Evolutionary conservation across 495 filamentous ascomycete species (phyloP).

Genomic region (Tuber magnatum): DNA sequence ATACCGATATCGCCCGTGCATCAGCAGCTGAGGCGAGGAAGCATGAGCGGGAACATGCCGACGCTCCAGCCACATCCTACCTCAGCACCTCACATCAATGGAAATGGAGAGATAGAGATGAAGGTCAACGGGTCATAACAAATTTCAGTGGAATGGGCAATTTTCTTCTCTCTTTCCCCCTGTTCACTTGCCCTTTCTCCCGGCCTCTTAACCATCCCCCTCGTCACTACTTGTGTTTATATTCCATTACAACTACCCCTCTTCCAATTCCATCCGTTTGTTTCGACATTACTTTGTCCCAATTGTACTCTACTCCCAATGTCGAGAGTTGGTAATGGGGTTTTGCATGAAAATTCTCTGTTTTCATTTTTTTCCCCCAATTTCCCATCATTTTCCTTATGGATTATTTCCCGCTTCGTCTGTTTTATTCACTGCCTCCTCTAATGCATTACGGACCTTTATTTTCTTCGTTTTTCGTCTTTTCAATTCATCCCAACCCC

Average conservation of each 20-base stretch:
- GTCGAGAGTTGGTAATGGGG: not conserved
- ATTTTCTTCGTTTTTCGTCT: not conserved
- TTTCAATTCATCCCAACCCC: not conserved
- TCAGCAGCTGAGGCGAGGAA: conserved; percentile 34
- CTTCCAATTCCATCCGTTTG: not conserved
- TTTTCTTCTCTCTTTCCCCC: not conserved
- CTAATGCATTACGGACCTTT: not conserved
- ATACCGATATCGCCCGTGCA: conserved; percentile 35
- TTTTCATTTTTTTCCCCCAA: not conserved
- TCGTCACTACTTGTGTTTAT: not conserved
- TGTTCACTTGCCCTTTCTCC: not conserved
- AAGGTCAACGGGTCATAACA: conserved; percentile 27
- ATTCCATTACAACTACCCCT: not conserved
- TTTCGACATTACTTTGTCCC: not conserved
- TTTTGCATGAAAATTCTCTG: not conserved
- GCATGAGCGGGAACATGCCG: conserved; percentile 33
- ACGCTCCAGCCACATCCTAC: conserved; percentile 35
- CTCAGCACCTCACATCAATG: conserved; percentile 26
- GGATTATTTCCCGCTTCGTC: not conserved
- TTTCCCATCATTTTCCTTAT: not conserved
- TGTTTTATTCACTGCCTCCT: not conserved
- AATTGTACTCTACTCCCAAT: not conserved
- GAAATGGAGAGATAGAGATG: conserved; percentile 32
- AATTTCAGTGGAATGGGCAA: not conserved
- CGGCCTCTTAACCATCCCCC: not conserved